phyloP scores from a whole-genome alignment of 306 rosid genomes.

The Malus sieversii region DNA sequence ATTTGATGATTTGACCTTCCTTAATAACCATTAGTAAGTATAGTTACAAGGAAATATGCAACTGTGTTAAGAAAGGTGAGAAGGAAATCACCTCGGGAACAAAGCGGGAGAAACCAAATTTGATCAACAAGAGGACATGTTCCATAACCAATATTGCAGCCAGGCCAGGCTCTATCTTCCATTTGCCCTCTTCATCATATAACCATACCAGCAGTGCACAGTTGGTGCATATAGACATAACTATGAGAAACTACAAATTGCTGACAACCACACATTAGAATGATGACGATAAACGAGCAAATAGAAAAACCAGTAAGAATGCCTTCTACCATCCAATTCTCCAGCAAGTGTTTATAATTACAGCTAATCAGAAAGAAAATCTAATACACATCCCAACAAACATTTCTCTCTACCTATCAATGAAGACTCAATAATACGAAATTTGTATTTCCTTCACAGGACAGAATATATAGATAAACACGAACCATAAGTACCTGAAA shows the following conservation, averaged over 20 bases:
- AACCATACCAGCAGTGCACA: conserved; percentile 89
- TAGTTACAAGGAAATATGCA: background rate
- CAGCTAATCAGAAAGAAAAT: background rate
- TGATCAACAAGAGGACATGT: conserved; percentile 70
- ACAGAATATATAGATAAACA: background rate
- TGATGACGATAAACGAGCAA: background rate
- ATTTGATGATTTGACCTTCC: background rate
- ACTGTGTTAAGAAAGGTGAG: background rate
- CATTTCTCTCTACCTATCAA: background rate
- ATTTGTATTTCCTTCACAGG: background rate
- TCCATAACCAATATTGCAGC: conserved; percentile 90
- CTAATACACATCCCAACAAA: background rate
- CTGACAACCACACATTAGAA: conserved; percentile 16
- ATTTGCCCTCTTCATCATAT: conserved; percentile 82
- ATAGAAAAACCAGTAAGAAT: background rate
- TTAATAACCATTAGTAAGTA: background rate
- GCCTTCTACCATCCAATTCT: background rate
- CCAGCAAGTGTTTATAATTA: background rate
- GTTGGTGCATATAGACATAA: conserved; percentile 92
- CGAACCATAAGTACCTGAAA: conserved; percentile 59
- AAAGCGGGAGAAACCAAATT: conserved; percentile 84
- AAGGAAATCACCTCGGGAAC: conserved; percentile 65
- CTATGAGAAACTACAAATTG: conserved; percentile 59
- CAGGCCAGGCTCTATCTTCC: conserved; percentile 96
- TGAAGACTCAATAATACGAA: too few relatives aligned